Evolutionary conservation across 2,329 filamentous ascomycete genomes (phyloP).

Genomic region (Knoxdaviesia capensis): DNA sequence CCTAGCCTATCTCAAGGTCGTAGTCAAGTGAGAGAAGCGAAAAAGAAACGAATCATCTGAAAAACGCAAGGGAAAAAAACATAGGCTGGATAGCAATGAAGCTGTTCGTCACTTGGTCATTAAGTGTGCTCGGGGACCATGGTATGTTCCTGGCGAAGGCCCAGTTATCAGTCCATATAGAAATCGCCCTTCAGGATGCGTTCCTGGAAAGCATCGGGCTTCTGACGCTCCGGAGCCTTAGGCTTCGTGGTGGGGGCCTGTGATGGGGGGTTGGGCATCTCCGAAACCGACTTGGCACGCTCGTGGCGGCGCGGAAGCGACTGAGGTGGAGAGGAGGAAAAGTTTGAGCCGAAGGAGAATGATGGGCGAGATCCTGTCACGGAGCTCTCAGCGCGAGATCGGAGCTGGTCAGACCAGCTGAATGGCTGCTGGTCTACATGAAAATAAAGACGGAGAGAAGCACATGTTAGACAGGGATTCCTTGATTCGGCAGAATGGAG

Average conservation of each 20-base stretch:
- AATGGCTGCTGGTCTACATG: constrained; percentile 64
- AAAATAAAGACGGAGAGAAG: constrained; percentile 1
- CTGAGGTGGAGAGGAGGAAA: constrained; percentile 21
- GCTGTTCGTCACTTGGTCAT: not conserved
- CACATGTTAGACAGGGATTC: not conserved
- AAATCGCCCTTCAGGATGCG: constrained; percentile 95
- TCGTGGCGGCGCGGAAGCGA: not conserved
- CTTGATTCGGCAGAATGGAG: not conserved
- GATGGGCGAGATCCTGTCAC: constrained; percentile 35
- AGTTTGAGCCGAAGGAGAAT: constrained; percentile 32
- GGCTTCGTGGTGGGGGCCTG: constrained; percentile 26
- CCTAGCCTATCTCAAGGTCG: not conserved
- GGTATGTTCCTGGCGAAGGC: not conserved
- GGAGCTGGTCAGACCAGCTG: constrained; percentile 94
- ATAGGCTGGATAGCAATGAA: not conserved
- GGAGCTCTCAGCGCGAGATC: constrained; percentile 66
- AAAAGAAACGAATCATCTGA: not conserved
- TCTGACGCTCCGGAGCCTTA: constrained; percentile 30
- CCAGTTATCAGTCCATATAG: constrained; percentile 61
- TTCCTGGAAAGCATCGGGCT: constrained; percentile 91
- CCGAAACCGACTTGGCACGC: constrained; percentile 46
- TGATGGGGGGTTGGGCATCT: constrained; percentile 36
- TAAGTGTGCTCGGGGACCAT: not conserved
- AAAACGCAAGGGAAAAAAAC: not conserved
- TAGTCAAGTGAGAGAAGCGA: not conserved